Base-by-base conservation (phyloP, 768 basidiomycete genomes). In the Thelephora aurantiotincta region DNA sequence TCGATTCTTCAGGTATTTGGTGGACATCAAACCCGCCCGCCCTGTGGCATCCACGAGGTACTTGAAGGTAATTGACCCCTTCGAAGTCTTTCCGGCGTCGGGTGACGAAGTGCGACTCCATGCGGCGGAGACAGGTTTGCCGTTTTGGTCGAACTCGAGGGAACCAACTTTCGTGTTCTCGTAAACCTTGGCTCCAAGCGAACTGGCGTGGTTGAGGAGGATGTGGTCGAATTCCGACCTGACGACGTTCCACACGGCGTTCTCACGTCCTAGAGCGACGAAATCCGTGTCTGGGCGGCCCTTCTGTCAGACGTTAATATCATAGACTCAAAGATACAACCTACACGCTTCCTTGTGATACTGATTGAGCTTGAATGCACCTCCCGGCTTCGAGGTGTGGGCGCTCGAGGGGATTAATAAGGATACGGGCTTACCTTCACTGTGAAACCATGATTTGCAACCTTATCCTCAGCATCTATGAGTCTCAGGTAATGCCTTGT, bases 21-120 rank as follows among this genome's bases (percentile, higher is more conserved):
- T 76, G 5, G 81, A 83, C 62, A 88, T 66, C 45, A 88, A 54
- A 0, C 84, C 84, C 1, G 73, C 66, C n/a, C 84, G 74, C 35
- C 84, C 84, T 12, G 78, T 77, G 6, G 83, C 84, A 57, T 88
- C 84, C 18, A 87, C 71, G 20, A 88, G 59, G 54, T 79, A 76
- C 41, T 75, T 73, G 49, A 86, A 88, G 1, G 67, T 66, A 13
- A 79, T 82, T 20, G 68, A 68, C 11, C 78, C 74, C 7, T 65
- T 66, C 33, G 67, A 53, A n/a, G 56, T 49, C 26, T 54, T 50
- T 18, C 52, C 48, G 33, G 57, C 50, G 43, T 55, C 46, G 1
- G 26, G 11, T 67, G 65, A 5, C 70, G 67, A 16, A 67, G 68
- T 11, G 6, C 63, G 65, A 52, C 62, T 61, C 72, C 77, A 82